Evolutionary conservation across 345 rosid genomes (phyloP), one percentile per base, ranked within the genome.

Genomic region (Brassica cretica): DNA sequence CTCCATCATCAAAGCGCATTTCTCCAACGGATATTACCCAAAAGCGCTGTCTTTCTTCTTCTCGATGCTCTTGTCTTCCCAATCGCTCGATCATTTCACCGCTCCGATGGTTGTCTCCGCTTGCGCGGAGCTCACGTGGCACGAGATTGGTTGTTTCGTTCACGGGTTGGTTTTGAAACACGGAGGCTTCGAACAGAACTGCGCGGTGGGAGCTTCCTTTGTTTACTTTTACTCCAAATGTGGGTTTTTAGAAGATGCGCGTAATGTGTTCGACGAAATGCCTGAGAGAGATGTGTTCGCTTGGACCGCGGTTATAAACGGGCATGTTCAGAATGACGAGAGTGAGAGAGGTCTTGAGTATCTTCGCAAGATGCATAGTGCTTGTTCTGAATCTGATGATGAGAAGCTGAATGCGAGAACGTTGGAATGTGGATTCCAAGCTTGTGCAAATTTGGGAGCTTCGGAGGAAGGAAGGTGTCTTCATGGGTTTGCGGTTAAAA

Each of bases 281-380:
- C 24, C 44, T 19, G 83, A 39, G 27, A 86, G 88, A 88, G 91
- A 89, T 77, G 90, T 88, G 16, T 89, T 89, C 66, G 83, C 86
- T 51, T 89, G 93, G 92, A 91, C 90, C 6, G 87, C 92, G 6
- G 81, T 91, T 70, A 82, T 88, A 39, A 84, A 85, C 37, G 89
- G 96, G 58, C 89, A 84, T 84, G 85, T 89, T 2, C 88, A 85
- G 68, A 91, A 91, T 41, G 84, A 85, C 10, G 85, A 88, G 84
- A 83, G 85, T 21, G 81, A 86, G 77, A 85, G 71, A 82, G 92
- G 83, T 72, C 71, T 91, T 80, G 82, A 78, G n/a, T 81, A 82
- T 81, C 76, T 91, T 5, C 33, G 82, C 16, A 75, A 78, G 82
- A 88, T 91, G 93, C 84, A 80, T 53, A 72, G 77, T 24, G 65